Evolutionary conservation across 257 asterid genomes (phyloP).

Genomic region (Fraxinus excelsior): DNA sequence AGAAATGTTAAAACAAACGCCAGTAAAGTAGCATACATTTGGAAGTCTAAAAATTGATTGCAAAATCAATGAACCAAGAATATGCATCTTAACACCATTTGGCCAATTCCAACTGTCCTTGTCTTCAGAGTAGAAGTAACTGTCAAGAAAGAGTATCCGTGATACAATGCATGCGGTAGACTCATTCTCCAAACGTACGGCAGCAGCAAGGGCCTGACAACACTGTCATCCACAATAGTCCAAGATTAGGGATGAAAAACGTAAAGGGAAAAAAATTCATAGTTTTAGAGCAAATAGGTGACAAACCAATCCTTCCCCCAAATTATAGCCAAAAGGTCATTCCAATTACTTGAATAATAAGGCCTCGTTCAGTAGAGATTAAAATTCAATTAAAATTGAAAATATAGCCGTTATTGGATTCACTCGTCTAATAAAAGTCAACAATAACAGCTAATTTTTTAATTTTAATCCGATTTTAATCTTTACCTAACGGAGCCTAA

Average conservation of each 20-base stretch:
- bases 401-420: no score
- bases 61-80: slow-evolving; percentile 84
- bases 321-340: background rate
- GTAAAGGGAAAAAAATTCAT: background rate
- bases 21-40: slow-evolving; percentile 55
- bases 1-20: background rate
- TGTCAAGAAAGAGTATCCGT: slow-evolving; percentile 75
- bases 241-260: slow-evolving; percentile 13
- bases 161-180: slow-evolving; percentile 63
- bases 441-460: no score
- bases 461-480: no score
- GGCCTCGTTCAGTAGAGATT: no score
- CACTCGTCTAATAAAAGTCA: no score
- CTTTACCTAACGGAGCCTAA: no score
- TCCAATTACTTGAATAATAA: background rate
- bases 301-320: background rate
- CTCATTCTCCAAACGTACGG: slow-evolving; percentile 58
- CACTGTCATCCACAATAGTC: slow-evolving; percentile 54
- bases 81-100: slow-evolving; percentile 65
- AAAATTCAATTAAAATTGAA: no score
- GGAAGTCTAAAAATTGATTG: slow-evolving; percentile 77
- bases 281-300: background rate
- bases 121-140: slow-evolving; percentile 54
- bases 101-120: slow-evolving; percentile 88
- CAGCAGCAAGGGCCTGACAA: slow-evolving; percentile 83